Evolutionary conservation across 1,139 yeast species (phyloP).

Genomic region (Candida labiduridarum): DNA sequence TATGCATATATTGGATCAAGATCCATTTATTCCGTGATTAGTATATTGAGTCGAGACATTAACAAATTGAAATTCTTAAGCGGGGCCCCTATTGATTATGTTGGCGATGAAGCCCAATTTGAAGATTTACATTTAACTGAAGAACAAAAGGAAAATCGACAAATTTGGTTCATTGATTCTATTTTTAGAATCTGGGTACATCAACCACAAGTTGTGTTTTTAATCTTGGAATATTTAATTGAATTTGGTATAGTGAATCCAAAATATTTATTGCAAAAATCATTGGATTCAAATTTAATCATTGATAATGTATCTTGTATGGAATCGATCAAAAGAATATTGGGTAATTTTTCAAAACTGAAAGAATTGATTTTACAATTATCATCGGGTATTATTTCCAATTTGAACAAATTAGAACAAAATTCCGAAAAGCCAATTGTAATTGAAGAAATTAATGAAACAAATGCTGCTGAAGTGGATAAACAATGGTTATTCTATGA

Average conservation of each 20-base stretch:
- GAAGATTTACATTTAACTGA: constrained; percentile 43
- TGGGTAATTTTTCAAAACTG: constrained; percentile 20
- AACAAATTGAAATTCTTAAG: constrained; percentile 50
- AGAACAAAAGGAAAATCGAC: constrained; percentile 30
- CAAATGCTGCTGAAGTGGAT: constrained; percentile 32
- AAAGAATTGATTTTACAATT: constrained; percentile 33
- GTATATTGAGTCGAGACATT: constrained; percentile 61
- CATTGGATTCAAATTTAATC: constrained; percentile 42
- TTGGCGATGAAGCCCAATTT: constrained; percentile 34
- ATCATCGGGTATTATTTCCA: constrained; percentile 36
- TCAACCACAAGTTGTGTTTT: constrained; percentile 79
- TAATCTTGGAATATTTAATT: constrained; percentile 66
- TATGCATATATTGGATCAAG: constrained; percentile 85
- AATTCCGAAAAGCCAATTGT: constrained; percentile 29
- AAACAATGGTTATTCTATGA: constrained; percentile 48
- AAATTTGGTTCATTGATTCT: constrained; percentile 58
- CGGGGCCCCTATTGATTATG: constrained; percentile 34
- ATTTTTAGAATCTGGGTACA: constrained; percentile 77
- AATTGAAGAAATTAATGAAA: constrained; percentile 28
- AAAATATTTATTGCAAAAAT: constrained; percentile 42
- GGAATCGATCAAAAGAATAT: constrained; percentile 45
- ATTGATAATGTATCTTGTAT: constrained; percentile 49
- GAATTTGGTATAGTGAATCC: constrained; percentile 52
- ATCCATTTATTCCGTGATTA: constrained; percentile 83
- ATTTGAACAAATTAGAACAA: constrained; percentile 37